A percentile compares a stretch with the other conserved stretches of the same genome.
These are phyloP conservation scores for Madurella mycetomatis DNA, from an alignment of 2,329 filamentous ascomycete species.

Conservation along the genomic window DNA sequence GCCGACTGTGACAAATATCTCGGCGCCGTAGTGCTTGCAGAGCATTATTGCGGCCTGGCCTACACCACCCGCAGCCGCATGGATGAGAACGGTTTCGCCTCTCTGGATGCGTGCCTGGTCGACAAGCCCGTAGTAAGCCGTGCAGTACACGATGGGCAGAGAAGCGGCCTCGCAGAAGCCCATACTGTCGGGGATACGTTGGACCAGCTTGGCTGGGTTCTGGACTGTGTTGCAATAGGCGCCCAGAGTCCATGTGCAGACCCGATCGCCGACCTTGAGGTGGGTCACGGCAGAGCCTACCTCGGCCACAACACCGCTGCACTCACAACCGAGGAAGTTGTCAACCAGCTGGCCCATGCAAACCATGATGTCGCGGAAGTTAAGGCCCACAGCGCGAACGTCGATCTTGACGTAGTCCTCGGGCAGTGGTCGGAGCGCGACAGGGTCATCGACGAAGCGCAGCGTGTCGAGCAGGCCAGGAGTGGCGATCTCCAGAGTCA, in stretches of 20 bases:
- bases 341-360: slow-evolving; percentile 31
- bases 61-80: slow-evolving; percentile 10
- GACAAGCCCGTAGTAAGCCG: slow-evolving; percentile 26
- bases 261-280: slow-evolving; percentile 24
- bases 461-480: slow-evolving; percentile 29
- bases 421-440: slow-evolving; percentile 6
- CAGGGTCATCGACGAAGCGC: slow-evolving; percentile 23
- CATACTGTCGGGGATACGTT: slow-evolving; percentile 5
- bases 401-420: slow-evolving; percentile 34
- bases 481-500: background rate
- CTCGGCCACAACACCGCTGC: slow-evolving; percentile 20
- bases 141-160: slow-evolving; percentile 17
- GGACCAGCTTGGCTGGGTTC: background rate
- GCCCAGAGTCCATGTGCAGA: slow-evolving; percentile 22
- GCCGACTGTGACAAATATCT: slow-evolving; percentile 8
- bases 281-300: slow-evolving; percentile 20
- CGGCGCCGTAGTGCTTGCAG: slow-evolving; percentile 9
- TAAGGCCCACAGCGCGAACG: slow-evolving; percentile 33
- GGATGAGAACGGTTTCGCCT: slow-evolving; percentile 25
- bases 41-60: slow-evolving; percentile 14
- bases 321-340: slow-evolving; percentile 22
- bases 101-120: slow-evolving; percentile 19
- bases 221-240: slow-evolving; percentile 23
- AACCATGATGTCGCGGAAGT: slow-evolving; percentile 38
- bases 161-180: slow-evolving; percentile 14